Evolutionary conservation across 2,329 filamentous ascomycete species (phyloP), one percentile per base, ranked within the genome.

Genomic region (Penicillium occitanis): DNA sequence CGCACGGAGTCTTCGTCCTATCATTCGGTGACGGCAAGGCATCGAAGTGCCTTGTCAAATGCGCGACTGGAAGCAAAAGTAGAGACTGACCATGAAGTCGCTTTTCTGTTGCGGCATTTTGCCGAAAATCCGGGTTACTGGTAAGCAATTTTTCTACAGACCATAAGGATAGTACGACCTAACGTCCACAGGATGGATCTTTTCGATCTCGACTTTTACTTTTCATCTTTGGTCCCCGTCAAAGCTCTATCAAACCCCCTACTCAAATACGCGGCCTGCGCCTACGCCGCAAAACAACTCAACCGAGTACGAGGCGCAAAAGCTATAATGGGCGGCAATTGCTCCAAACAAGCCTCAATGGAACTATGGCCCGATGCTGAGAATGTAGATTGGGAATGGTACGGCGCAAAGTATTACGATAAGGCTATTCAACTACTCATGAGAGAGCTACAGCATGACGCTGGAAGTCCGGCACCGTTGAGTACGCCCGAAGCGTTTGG

Each of bases 381-480:
- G 10, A 75, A 78, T 22, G 77, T 85, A 8, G 85, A 88, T 69
- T 88, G 87, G 84, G 82, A 81, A 66, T 88, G 87, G 76, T 84
- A 84, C 68, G 86, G 84, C 1, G 85, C 86, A 1, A 86, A 87
- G 65, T 88, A 88, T 73, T 89, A 89, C 75, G 86, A 88, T 70
- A 84, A 82, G 70, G 86, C 86, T 1, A 87, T 88, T 25, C 86
- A 87, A 14, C 80, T 87, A 3, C 77, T 84, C 50, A 81, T 80
- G 79, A 81, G 76, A 74, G 80, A 78, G 68, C 76, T 73, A 72
- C 80, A 74, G 73, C 75, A 76, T 66, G 74, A 79, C 68, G 69
- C 70, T 48, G 71, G 75, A 70, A 74, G 72, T 3, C 73, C 75
- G 8, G 74, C 74, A 3, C 74, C 75, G 5, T 42, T 78, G 70